Evolutionary conservation across 148 eudicot genomes (phyloP).

Genomic region (Simmondsia chinensis): DNA sequence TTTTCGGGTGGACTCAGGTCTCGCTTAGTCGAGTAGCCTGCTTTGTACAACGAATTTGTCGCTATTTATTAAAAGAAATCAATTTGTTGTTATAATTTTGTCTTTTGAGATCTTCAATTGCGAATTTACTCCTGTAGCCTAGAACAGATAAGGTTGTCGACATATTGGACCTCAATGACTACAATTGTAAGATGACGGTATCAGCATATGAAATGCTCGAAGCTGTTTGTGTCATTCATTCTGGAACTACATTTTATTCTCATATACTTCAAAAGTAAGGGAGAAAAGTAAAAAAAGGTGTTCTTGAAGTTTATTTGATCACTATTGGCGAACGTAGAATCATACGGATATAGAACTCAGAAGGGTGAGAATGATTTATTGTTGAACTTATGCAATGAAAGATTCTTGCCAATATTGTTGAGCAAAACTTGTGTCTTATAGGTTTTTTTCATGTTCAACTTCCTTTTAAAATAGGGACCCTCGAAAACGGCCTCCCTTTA

Average conservation of each 20-base stretch:
- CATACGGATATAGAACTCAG: conserved; percentile 83
- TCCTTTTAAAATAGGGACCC: too few relatives aligned
- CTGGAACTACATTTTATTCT: conserved; percentile 44
- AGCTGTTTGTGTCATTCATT: conserved; percentile 53
- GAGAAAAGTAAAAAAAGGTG: conserved; percentile 31
- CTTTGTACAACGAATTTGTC: too few relatives aligned
- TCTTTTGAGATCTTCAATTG: too few relatives aligned
- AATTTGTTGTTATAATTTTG: too few relatives aligned
- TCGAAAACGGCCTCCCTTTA: too few relatives aligned
- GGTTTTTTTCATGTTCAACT: too few relatives aligned
- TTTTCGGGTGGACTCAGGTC: too few relatives aligned
- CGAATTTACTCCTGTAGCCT: too few relatives aligned
- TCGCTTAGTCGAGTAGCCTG: too few relatives aligned
- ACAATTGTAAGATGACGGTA: conserved; percentile 43
- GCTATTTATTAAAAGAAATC: too few relatives aligned
- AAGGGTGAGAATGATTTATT: conserved; percentile 34
- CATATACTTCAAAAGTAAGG: conserved; percentile 27
- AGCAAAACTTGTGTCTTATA: not conserved
- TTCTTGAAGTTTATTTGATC: conserved; percentile 39
- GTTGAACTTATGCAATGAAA: not conserved
- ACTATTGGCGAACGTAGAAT: conserved; percentile 97
- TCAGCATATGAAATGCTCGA: conserved; percentile 77
- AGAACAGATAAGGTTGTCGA: conserved; percentile 98
- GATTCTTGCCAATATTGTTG: too few relatives aligned
- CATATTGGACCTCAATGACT: conserved; percentile 80